Conservation (phyloP, 371 early-diverging fungal genomes). For the Mortierella sp. region DNA sequence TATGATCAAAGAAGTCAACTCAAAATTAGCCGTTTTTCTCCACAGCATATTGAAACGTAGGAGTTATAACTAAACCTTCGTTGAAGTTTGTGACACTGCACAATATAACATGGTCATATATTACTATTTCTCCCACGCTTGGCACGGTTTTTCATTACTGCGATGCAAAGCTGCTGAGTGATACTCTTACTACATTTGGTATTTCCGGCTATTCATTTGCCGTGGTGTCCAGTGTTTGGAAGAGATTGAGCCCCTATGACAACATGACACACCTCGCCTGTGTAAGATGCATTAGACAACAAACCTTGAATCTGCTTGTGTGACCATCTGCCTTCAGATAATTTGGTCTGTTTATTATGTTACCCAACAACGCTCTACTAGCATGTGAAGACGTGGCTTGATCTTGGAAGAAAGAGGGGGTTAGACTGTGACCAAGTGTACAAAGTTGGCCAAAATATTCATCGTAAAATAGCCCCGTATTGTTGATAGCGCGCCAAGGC, state of each 20-base stretch:
- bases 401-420: neutral
- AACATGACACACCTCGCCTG: conserved; percentile 3
- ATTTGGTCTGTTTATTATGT: neutral
- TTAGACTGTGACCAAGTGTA: neutral
- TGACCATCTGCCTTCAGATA: conserved; percentile 5
- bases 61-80: neutral
- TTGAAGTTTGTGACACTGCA: neutral
- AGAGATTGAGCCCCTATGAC: conserved; percentile 3
- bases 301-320: conserved; percentile 5
- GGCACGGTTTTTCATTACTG: no score
- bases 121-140: conserved; percentile 1
- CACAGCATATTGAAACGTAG: neutral
- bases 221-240: neutral
- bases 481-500: neutral
- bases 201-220: conserved; percentile 19
- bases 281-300: neutral
- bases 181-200: conserved; percentile 21
- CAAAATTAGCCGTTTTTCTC: neutral
- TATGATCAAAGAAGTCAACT: no score
- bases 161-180: conserved; percentile 16
- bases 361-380: neutral
- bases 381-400: conserved; percentile 9
- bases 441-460: neutral
- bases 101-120: neutral
- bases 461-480: neutral